phyloP scores from a whole-genome alignment of 2,329 filamentous ascomycete species.

The Hypoxylon sp. region DNA sequence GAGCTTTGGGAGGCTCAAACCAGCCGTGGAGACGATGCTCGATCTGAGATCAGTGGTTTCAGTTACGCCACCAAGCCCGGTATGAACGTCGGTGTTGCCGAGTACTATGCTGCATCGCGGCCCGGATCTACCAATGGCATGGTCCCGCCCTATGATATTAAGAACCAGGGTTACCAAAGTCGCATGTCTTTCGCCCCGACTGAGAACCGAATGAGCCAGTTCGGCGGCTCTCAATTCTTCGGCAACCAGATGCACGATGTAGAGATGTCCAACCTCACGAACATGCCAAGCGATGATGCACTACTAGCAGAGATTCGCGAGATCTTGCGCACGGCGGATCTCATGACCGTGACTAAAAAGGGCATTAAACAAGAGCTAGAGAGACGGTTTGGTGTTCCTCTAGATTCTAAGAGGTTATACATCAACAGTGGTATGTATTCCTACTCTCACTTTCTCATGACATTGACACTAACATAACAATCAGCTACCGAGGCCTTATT shows the following conservation, averaged over 20 bases:
- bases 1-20: constrained; percentile 97
- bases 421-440: constrained; percentile 86
- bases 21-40: constrained; percentile 82
- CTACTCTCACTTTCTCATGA: constrained; percentile 8
- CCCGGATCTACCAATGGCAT: constrained; percentile 69
- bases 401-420: constrained; percentile 91
- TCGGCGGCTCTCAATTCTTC: constrained; percentile 72
- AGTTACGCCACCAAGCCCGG: constrained; percentile 92
- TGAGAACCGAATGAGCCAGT: constrained; percentile 76
- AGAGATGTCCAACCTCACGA: constrained; percentile 81
- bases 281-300: constrained; percentile 89
- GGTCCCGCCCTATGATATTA: constrained; percentile 61
- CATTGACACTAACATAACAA: constrained; percentile 51
- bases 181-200: constrained; percentile 86
- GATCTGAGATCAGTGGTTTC: constrained; percentile 91
- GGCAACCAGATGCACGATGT: constrained; percentile 73
- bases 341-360: constrained; percentile 99
- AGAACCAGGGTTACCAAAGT: constrained; percentile 64
- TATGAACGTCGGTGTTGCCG: constrained; percentile 68
- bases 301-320: constrained; percentile 94
- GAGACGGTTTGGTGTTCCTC: constrained; percentile 85
- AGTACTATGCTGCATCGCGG: constrained; percentile 76
- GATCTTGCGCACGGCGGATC: constrained; percentile 89
- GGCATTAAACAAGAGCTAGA: constrained; percentile 95
- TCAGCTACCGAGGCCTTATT: constrained; percentile 83